A percentile compares a stretch with the other conserved stretches of the same genome.
Conservation (phyloP, 1,139 yeast species). For the Eremothecium gossypii region DNA sequence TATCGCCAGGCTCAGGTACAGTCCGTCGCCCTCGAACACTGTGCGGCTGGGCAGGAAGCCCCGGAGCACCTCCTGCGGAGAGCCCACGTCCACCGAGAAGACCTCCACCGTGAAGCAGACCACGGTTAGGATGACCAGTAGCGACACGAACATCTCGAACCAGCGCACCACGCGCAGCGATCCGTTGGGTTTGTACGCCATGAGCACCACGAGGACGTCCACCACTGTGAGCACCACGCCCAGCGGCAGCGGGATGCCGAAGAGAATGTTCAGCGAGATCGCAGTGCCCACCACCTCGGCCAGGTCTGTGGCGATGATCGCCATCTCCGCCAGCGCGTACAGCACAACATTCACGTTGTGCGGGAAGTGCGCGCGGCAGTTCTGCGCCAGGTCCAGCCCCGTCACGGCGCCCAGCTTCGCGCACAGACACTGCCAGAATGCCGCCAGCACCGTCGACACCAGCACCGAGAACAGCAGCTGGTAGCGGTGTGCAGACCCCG, state of each 20-base stretch:
- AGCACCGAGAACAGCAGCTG: slow-evolving; percentile 54
- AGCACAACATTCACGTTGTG: slow-evolving; percentile 45
- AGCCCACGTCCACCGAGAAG: slow-evolving; percentile 39
- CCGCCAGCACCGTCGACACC: slow-evolving; percentile 62
- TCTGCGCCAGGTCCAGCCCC: slow-evolving; percentile 68
- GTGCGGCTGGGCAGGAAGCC: slow-evolving; percentile 59
- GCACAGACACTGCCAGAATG: slow-evolving; percentile 59
- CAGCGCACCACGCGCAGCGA: slow-evolving; percentile 53
- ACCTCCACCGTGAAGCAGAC: slow-evolving; percentile 55
- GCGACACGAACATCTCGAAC: slow-evolving; percentile 58
- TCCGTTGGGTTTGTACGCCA: slow-evolving; percentile 69
- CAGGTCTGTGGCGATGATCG: slow-evolving; percentile 71
- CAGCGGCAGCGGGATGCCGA: slow-evolving; percentile 52
- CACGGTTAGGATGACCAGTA: slow-evolving; percentile 56
- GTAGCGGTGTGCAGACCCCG: slow-evolving; percentile 66
- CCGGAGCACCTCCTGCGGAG: slow-evolving; percentile 32
- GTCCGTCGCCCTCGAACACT: slow-evolving; percentile 47
- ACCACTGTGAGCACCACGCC: slow-evolving; percentile 64
- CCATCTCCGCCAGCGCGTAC: slow-evolving; percentile 60
- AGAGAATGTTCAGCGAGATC: slow-evolving; percentile 58
- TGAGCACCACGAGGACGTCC: slow-evolving; percentile 59
- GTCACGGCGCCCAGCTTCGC: slow-evolving; percentile 72
- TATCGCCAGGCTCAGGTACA: slow-evolving; percentile 61
- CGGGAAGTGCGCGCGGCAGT: slow-evolving; percentile 59
- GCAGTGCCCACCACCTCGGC: slow-evolving; percentile 84